phyloP scores from a whole-genome alignment of 225 moss, liverwort and hornwort genomes.

The Asterella californica region DNA sequence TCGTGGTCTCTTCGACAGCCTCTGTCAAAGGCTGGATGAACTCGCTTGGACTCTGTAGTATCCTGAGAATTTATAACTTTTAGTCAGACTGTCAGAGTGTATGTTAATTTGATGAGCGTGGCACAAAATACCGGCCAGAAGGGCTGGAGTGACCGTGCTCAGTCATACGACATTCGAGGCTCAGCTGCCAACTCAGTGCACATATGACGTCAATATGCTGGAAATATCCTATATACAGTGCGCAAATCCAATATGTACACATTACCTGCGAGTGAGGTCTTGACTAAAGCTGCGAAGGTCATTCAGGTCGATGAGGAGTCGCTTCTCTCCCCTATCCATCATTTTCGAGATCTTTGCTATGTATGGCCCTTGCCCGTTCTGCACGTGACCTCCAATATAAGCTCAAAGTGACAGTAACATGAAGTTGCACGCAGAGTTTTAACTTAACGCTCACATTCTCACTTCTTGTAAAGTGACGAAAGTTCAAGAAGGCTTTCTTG shows the following conservation, averaged over 20 bases:
- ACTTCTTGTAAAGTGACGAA: too few species aligned
- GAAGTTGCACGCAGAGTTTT: too few species aligned
- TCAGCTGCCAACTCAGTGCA: too few species aligned
- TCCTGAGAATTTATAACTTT: constrained; percentile 27
- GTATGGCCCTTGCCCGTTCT: constrained; percentile 72
- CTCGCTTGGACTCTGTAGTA: constrained; percentile 67
- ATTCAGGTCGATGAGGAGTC: constrained; percentile 68
- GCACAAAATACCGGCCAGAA: background rate
- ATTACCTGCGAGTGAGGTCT: constrained; percentile 63
- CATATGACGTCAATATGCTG: background rate
- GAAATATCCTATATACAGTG: background rate
- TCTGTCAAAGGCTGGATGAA: constrained; percentile 61
- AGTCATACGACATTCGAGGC: background rate
- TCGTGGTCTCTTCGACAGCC: constrained; percentile 61
- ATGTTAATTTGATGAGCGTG: background rate
- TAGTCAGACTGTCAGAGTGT: background rate
- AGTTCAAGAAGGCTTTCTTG: background rate
- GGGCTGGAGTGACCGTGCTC: background rate
- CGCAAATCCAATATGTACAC: background rate
- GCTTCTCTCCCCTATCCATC: constrained; percentile 55
- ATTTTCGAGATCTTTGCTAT: constrained; percentile 62
- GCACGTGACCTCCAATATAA: background rate
- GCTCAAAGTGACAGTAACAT: background rate
- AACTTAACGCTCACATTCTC: too few species aligned
- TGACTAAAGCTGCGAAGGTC: constrained; percentile 69